Conservation (phyloP, 805 yeast species). For the Jamesozyma spencerorum region DNA sequence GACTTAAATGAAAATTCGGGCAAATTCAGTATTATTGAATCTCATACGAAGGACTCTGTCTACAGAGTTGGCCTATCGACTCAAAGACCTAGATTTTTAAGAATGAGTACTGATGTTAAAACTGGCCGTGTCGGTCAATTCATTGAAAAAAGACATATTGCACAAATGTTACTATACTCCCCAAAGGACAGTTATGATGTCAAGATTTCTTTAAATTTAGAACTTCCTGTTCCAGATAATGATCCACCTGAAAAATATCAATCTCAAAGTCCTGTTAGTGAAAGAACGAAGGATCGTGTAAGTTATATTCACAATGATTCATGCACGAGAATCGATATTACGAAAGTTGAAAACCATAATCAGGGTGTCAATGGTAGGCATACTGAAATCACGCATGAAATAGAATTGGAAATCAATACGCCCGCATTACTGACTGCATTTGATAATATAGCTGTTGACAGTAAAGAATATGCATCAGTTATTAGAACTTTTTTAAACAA, state of each 20-base stretch:
- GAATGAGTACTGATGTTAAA: slow-evolving; percentile 58
- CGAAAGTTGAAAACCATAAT: slow-evolving; percentile 39
- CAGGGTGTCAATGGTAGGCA: slow-evolving; percentile 17
- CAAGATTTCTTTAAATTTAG: slow-evolving; percentile 66
- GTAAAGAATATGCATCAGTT: slow-evolving; percentile 49
- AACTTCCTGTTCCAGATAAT: slow-evolving; percentile 53
- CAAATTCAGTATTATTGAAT: slow-evolving; percentile 50
- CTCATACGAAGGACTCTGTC: slow-evolving; percentile 54
- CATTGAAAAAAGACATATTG: slow-evolving; percentile 64
- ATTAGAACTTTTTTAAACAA: slow-evolving; percentile 51
- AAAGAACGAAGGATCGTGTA: slow-evolving; percentile 63
- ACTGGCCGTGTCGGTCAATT: slow-evolving; percentile 61
- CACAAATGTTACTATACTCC: slow-evolving; percentile 59
- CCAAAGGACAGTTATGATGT: slow-evolving; percentile 75
- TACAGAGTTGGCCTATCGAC: slow-evolving; percentile 55
- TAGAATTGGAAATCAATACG: slow-evolving; percentile 45
- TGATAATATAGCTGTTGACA: slow-evolving; percentile 35
- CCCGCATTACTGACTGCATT: slow-evolving; percentile 34
- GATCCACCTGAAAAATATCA: slow-evolving; percentile 47
- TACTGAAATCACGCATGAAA: slow-evolving; percentile 33
- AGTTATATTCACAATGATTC: slow-evolving; percentile 70
- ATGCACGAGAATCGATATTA: slow-evolving; percentile 62
- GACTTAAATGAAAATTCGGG: slow-evolving; percentile 40
- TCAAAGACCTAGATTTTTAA: slow-evolving; percentile 52
- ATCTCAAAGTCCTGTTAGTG: slow-evolving; percentile 43